phyloP scores from a whole-genome alignment of 1,284 basidiomycete species.

The Ganoderma leucocontextum region DNA sequence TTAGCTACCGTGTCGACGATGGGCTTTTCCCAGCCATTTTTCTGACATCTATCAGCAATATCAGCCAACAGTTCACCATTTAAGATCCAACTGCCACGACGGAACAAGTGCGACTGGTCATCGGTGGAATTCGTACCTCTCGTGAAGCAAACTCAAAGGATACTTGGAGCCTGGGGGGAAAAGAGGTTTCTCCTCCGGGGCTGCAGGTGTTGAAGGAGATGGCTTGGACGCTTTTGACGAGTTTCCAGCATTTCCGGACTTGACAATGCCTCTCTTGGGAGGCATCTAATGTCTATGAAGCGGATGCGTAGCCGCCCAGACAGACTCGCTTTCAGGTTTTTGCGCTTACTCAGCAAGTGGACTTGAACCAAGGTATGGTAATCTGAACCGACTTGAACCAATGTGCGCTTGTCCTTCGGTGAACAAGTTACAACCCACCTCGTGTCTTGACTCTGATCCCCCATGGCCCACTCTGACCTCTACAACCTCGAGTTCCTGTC shows the following conservation, averaged over 20 bases:
- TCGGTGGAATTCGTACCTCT: slow-evolving; percentile 57
- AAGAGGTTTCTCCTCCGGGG: slow-evolving; percentile 58
- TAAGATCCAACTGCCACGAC: background rate
- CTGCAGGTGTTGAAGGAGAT: slow-evolving; percentile 31
- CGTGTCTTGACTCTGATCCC: slow-evolving; percentile 15
- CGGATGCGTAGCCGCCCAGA: slow-evolving; percentile 17
- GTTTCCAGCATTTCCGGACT: slow-evolving; percentile 88
- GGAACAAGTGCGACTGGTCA: background rate
- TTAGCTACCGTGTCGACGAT: slow-evolving; percentile 70
- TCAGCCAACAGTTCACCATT: background rate
- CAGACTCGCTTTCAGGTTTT: slow-evolving; percentile 1
- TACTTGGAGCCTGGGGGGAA: slow-evolving; percentile 87
- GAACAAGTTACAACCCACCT: slow-evolving; percentile 13
- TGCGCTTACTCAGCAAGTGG: slow-evolving; percentile 23
- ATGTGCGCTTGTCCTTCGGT: background rate
- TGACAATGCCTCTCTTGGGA: slow-evolving; percentile 80
- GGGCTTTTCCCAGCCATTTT: slow-evolving; percentile 87
- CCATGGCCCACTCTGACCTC: slow-evolving; percentile 79
- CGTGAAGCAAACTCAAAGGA: slow-evolving; percentile 78
- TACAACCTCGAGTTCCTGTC: slow-evolving; percentile 93
- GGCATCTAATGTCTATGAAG: slow-evolving; percentile 56
- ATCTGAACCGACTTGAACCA: slow-evolving; percentile 12
- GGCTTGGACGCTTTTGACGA: slow-evolving; percentile 65
- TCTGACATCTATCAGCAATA: slow-evolving; percentile 72
- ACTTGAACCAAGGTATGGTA: background rate